Evolutionary conservation across 2,329 filamentous ascomycete species (phyloP).

Genomic region (Fusarium drepaniforme): DNA sequence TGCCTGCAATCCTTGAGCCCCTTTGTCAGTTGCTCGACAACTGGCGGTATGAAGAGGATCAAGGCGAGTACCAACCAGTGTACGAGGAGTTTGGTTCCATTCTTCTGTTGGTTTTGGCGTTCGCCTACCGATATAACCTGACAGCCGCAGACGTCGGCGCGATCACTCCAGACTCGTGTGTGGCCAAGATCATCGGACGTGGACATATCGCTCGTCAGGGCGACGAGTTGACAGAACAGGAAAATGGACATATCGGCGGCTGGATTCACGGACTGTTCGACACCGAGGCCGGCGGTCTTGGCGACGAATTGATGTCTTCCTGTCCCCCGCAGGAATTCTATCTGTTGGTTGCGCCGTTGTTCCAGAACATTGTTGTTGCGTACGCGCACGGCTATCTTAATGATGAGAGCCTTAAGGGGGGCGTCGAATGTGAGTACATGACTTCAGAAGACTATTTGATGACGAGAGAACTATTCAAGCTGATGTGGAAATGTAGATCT

Average conservation of each 20-base stretch:
- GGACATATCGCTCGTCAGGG: constrained; percentile 68
- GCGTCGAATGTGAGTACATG: constrained; percentile 75
- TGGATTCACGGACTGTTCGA: constrained; percentile 87
- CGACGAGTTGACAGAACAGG: constrained; percentile 72
- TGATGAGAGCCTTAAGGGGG: constrained; percentile 78
- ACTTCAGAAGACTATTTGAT: not conserved
- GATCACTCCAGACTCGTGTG: constrained; percentile 71
- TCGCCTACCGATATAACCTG: constrained; percentile 81
- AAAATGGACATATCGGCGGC: constrained; percentile 74
- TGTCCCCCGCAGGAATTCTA: constrained; percentile 89
- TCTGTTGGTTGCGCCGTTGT: constrained; percentile 79
- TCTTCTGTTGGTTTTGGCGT: constrained; percentile 78
- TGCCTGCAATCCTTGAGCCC: constrained; percentile 77
- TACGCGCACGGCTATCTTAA: constrained; percentile 74
- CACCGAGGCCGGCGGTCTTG: constrained; percentile 77
- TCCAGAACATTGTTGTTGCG: constrained; percentile 80
- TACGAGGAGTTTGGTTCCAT: constrained; percentile 89
- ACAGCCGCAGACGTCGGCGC: constrained; percentile 73
- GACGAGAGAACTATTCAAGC: not conserved
- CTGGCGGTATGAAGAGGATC: constrained; percentile 86
- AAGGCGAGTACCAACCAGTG: constrained; percentile 85
- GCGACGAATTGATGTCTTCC: constrained; percentile 84
- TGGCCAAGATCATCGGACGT: constrained; percentile 73
- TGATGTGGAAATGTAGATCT: constrained; percentile 64
- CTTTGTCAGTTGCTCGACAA: constrained; percentile 81